These are phyloP conservation scores for Hypoxylon intermedium DNA, from an alignment of 495 filamentous ascomycete genomes.

Conservation along the genomic window DNA sequence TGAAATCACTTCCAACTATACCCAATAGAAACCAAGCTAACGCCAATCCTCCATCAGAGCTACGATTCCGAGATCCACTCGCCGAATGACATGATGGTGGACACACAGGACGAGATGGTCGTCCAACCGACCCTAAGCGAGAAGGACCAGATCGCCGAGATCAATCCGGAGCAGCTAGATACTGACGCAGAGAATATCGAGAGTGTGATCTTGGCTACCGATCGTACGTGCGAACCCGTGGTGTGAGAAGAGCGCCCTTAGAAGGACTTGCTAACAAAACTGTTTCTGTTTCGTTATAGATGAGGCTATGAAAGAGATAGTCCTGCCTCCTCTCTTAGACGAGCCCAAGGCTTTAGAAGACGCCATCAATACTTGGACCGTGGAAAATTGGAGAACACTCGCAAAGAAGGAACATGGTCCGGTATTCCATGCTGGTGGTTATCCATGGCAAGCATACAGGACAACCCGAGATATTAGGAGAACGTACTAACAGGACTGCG, in stretches of 20 bases:
- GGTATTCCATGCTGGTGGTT: constrained; percentile 81
- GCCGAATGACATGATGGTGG: constrained; percentile 72
- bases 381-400: constrained; percentile 78
- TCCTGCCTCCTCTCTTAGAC: constrained; percentile 68
- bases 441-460: constrained; percentile 74
- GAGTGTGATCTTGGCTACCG: constrained; percentile 67
- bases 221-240: constrained; percentile 65
- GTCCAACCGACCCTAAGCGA: constrained; percentile 68
- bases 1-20: background rate
- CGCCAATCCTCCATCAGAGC: constrained; percentile 42
- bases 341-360: constrained; percentile 79
- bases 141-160: constrained; percentile 83
- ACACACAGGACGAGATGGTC: constrained; percentile 72
- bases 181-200: constrained; percentile 54
- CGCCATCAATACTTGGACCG: constrained; percentile 79
- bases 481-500: constrained; percentile 31
- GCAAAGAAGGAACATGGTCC: constrained; percentile 85
- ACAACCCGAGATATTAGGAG: background rate
- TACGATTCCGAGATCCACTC: constrained; percentile 52
- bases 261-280: constrained; percentile 38
- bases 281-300: constrained; percentile 54
- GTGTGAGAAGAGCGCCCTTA: background rate
- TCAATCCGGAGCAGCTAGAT: constrained; percentile 70
- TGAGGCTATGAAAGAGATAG: constrained; percentile 80
- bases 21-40: constrained; percentile 35